Base-by-base conservation (phyloP, 1,139 yeast species). In the Kurtzmaniella quercitrusa region DNA sequence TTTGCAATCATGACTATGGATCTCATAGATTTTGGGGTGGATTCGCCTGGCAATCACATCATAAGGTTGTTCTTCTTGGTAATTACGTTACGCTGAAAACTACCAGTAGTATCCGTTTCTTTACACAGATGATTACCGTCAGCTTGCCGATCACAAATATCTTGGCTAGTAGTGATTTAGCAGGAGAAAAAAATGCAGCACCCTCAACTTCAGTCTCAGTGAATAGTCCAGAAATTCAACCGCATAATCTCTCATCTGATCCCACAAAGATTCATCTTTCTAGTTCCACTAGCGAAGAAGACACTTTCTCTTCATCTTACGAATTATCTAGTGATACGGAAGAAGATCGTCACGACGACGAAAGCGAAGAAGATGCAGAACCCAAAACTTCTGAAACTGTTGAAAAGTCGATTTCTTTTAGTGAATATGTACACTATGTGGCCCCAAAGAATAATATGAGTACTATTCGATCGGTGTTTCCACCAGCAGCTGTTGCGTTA, bases 11-110 rank as follows among this genome's bases (percentile, higher is more conserved):
- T 50, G 78, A 74, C 40, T 65, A 71, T 38, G 77, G 78, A 16
- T 70, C 76, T 7, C 86, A 83, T 53, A 63, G 84, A 41, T 72
- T 82, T 43, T 78, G 86, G 78, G 82, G 80, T 46, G 80, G 86
- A 0, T 81, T 76, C 60, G 80, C 80, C 0, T 84, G 93, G 93
- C 75, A 74, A 38, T 82, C 89, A 1, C 93, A 84, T 60, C 91
- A 84, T 55, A 80, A 80, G 54, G 81, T 83, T 2, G 69, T 75
- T 6, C 61, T 76, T 39, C 57, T 79, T 45, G 93, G 88, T 0
- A 69, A 75, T 45, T 64, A 63, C 38, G 62, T 68, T 16, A 74
- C 80, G 18, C 71, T 78, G 2, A 63, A 65, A 34, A 66, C 78
- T 9, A 64, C 78, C 7, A 74, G 82, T 44, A 68, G 82, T 39